These are phyloP conservation scores for Leptodermis oblonga DNA, from an alignment of 257 asterid species.

Conservation along the genomic window DNA sequence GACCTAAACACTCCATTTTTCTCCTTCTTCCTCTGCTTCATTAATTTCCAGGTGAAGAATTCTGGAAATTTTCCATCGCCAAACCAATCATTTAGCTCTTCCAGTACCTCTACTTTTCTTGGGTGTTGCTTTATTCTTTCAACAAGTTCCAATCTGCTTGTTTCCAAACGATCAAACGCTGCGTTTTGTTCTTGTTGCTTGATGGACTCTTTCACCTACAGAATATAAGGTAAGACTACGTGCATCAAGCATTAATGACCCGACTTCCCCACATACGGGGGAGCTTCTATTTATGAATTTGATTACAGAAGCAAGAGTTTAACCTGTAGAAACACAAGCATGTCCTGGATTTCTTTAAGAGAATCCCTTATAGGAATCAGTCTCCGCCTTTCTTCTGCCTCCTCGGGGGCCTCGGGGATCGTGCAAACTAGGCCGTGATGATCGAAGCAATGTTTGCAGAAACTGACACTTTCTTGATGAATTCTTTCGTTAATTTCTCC, in stretches of 20 bases:
- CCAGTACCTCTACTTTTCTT: conserved; percentile 22
- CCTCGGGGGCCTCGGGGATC: conserved; percentile 29
- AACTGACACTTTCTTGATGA: conserved; percentile 23
- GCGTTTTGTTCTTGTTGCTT: conserved; percentile 26
- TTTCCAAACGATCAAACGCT: conserved; percentile 36
- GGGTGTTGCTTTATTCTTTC: conserved; percentile 31
- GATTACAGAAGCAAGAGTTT: not conserved
- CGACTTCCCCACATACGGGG: not conserved
- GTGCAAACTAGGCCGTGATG: conserved; percentile 36
- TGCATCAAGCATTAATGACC: too few relatives aligned
- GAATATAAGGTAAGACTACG: too few relatives aligned
- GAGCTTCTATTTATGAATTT: not conserved
- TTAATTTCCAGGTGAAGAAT: conserved; percentile 21
- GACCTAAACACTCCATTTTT: conserved; percentile 17
- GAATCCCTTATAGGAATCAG: conserved; percentile 43
- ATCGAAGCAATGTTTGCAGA: conserved; percentile 44
- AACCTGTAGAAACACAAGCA: conserved; percentile 41
- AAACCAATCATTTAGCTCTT: conserved; percentile 34
- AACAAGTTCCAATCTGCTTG: conserved; percentile 34
- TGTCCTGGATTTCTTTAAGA: conserved; percentile 37
- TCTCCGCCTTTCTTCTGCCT: conserved; percentile 30
- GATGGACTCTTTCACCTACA: conserved; percentile 31
- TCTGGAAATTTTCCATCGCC: conserved; percentile 25
- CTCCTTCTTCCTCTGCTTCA: conserved; percentile 8
- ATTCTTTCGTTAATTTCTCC: conserved; percentile 27